These are phyloP conservation scores for Pyrenopolyporus hunteri DNA, from an alignment of 495 filamentous ascomycete genomes.

Conservation along the genomic window DNA sequence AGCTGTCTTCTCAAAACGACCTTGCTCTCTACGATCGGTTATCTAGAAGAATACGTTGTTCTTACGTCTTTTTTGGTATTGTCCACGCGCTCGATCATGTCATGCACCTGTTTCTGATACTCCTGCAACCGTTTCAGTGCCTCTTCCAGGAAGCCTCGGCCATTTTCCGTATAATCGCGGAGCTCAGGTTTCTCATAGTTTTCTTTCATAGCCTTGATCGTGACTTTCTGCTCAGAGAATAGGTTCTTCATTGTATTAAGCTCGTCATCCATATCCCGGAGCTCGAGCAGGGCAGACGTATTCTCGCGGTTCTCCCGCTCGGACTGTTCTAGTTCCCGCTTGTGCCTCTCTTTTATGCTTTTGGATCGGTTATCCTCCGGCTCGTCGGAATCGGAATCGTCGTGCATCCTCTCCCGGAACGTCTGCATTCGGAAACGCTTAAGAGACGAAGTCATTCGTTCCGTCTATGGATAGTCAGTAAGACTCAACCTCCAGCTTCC, in stretches of 20 bases:
- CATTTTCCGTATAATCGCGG: slow-evolving; percentile 43
- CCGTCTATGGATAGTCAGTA: slow-evolving; percentile 52
- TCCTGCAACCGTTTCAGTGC: slow-evolving; percentile 60
- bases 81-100: slow-evolving; percentile 63
- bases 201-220: slow-evolving; percentile 56
- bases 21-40: background rate
- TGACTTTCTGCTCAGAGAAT: slow-evolving; percentile 61
- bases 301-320: slow-evolving; percentile 66
- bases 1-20: background rate
- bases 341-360: slow-evolving; percentile 56
- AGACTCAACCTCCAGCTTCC: background rate
- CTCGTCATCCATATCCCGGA: slow-evolving; percentile 72
- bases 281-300: slow-evolving; percentile 67
- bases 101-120: slow-evolving; percentile 60
- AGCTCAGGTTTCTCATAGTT: slow-evolving; percentile 46
- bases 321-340: slow-evolving; percentile 56
- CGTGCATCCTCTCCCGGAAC: slow-evolving; percentile 51
- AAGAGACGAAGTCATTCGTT: slow-evolving; percentile 67
- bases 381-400: slow-evolving; percentile 58
- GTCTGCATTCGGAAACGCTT: slow-evolving; percentile 63
- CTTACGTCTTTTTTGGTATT: slow-evolving; percentile 53
- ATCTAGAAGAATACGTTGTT: background rate
- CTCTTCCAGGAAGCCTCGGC: slow-evolving; percentile 55
- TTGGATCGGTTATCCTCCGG: slow-evolving; percentile 50
- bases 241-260: slow-evolving; percentile 63